Conservation (phyloP, 164 flowering plant species). For the Protea cynaroides region DNA sequence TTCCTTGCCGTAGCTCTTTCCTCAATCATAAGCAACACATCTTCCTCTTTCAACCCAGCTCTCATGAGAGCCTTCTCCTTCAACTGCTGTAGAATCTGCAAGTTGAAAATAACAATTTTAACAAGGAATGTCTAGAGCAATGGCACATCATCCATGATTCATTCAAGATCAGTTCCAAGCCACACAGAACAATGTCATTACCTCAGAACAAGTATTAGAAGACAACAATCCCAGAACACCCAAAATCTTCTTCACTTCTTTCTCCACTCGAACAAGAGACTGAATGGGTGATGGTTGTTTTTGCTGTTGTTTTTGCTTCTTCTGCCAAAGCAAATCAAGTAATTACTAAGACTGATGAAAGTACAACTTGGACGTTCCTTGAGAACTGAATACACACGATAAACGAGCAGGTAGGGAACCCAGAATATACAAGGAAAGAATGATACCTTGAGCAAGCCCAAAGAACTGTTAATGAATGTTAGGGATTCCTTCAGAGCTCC, state of each 20-base stretch:
- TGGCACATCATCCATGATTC: no score
- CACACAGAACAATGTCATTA: conserved; percentile 10
- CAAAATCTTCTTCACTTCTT: conserved; percentile 49
- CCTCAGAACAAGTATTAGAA: conserved; percentile 47
- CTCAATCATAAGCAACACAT: conserved; percentile 45
- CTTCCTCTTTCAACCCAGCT: conserved; percentile 61
- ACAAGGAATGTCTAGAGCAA: background rate
- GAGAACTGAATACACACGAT: no score
- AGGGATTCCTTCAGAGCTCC: conserved; percentile 54
- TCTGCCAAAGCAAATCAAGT: conserved; percentile 27
- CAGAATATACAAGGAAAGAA: background rate
- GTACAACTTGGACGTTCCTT: no score
- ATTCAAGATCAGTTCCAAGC: background rate
- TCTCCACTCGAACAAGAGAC: conserved; percentile 53
- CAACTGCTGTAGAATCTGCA: conserved; percentile 67
- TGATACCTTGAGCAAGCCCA: conserved; percentile 53
- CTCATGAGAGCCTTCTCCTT: conserved; percentile 71
- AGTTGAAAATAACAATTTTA: background rate
- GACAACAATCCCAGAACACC: conserved; percentile 55
- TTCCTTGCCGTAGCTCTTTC: conserved; percentile 64
- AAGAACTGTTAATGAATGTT: conserved; percentile 48
- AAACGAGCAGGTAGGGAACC: no score
- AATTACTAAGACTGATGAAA: background rate
- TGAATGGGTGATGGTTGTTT: conserved; percentile 28
- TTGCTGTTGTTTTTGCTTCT: conserved; percentile 37